phyloP scores from a whole-genome alignment of 805 yeast species.

The Candida orba region DNA sequence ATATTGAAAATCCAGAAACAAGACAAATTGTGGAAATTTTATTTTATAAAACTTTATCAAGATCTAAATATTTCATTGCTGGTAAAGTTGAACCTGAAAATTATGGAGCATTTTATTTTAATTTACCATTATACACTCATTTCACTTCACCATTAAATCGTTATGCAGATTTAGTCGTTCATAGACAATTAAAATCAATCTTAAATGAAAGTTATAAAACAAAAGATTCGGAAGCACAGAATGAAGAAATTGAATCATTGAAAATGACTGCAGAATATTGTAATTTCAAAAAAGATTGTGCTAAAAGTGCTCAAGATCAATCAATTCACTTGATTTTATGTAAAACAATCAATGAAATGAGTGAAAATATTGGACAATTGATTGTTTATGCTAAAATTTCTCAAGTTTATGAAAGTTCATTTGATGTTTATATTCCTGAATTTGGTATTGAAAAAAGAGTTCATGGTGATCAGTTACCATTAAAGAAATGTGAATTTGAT shows the following conservation, averaged over 20 bases:
- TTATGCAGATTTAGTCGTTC: constrained; percentile 88
- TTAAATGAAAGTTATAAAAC: constrained; percentile 24
- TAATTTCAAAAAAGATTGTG: constrained; percentile 92
- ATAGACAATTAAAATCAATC: constrained; percentile 76
- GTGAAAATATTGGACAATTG: constrained; percentile 68
- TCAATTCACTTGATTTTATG: constrained; percentile 81
- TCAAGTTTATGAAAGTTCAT: constrained; percentile 93
- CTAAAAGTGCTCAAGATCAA: constrained; percentile 89
- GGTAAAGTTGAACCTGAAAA: constrained; percentile 79
- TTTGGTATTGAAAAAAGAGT: constrained; percentile 94
- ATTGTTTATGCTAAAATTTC: constrained; percentile 80
- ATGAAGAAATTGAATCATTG: constrained; percentile 54
- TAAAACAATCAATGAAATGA: constrained; percentile 73
- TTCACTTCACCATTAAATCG: constrained; percentile 90
- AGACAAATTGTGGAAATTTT: constrained; percentile 75
- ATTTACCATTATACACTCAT: constrained; percentile 83
- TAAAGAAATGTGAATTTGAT: constrained; percentile 88
- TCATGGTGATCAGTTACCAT: constrained; percentile 94
- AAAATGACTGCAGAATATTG: constrained; percentile 87
- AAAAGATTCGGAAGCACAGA: constrained; percentile 32
- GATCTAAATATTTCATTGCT: constrained; percentile 84
- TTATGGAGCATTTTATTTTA: constrained; percentile 73
- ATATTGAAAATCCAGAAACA: constrained; percentile 50
- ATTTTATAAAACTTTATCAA: constrained; percentile 70
- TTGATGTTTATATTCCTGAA: constrained; percentile 87